Conservation (phyloP, 345 rosid genomes). For the Clausena lansium region DNA sequence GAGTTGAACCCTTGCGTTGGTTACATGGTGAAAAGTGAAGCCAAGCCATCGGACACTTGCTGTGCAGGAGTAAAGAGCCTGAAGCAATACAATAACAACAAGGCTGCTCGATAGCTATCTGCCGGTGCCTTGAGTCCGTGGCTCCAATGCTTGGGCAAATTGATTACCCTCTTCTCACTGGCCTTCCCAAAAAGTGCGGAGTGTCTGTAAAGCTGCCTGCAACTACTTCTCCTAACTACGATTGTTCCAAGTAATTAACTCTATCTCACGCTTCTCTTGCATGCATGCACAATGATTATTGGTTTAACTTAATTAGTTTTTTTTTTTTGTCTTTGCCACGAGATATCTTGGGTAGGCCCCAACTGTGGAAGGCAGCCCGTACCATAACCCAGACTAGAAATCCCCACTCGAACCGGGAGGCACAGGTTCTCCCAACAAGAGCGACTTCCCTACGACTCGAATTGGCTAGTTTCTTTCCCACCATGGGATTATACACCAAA, state of each 20-base stretch:
- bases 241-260: background rate
- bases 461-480: no score
- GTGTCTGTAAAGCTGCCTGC: background rate
- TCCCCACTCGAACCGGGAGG: no score
- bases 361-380: no score
- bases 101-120: background rate
- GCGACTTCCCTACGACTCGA: no score
- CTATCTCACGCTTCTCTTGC: background rate
- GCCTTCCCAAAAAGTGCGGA: background rate
- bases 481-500: no score
- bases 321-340: no score
- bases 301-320: background rate
- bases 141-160: background rate
- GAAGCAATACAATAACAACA: background rate
- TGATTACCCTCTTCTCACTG: constrained; percentile 1
- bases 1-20: background rate
- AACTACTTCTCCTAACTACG: background rate
- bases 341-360: no score
- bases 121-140: background rate
- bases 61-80: background rate
- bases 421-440: no score
- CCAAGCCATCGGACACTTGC: background rate
- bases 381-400: no score
- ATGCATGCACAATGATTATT: background rate
- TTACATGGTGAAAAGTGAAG: background rate